Evolutionary conservation across 768 basidiomycete genomes (phyloP), one percentile per base, ranked within the genome.

Genomic region (Tricholoma bakamatsutake): DNA sequence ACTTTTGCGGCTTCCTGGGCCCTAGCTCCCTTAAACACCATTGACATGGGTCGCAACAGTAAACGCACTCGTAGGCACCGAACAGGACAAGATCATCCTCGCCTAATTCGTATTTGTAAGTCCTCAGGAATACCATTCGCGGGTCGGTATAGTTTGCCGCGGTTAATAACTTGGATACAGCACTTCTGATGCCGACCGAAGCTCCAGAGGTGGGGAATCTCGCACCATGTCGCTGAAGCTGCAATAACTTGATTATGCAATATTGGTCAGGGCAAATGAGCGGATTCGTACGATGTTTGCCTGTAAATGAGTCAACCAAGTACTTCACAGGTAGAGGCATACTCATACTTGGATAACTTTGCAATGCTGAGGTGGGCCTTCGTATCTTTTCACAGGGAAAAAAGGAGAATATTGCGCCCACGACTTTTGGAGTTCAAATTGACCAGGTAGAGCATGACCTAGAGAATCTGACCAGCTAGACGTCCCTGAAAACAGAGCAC

Each of bases 181-280:
- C 76, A 4, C 64, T 57, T 15, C 67, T 58, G 8, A 88, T 87
- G 28, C 58, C 54, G 9, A 62, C 60, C 1, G 75, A 66, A 10
- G 80, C 76, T 1, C 75, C 73, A 0, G 64, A 60, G 0, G 90
- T 92, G 0, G 91, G 91, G 61, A 77, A 92, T 31, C 91, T 81
- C 1, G 88, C 82, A 2, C 90, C 90, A 63, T 94, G 91, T 10
- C 91, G 76, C 69, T 92, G 86, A 8, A 94, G 72, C 90, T 92
- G 50, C 13, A 46, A n/a, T 28, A 13, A 33, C 9, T 43, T 21
- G 45, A 13, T 56, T 7, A 54, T 31, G 1, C 56, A 48, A 24
- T 28, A 8, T 37, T 39, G 46, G 17, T 12, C 31, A 56, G 42
- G 21, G n/a, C 27, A 42, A 53, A 18, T 18, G 40, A n/a, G 68